These are phyloP conservation scores for Xylariomycetidae sp. DNA, from an alignment of 2,329 filamentous ascomycete genomes.

Conservation along the genomic window DNA sequence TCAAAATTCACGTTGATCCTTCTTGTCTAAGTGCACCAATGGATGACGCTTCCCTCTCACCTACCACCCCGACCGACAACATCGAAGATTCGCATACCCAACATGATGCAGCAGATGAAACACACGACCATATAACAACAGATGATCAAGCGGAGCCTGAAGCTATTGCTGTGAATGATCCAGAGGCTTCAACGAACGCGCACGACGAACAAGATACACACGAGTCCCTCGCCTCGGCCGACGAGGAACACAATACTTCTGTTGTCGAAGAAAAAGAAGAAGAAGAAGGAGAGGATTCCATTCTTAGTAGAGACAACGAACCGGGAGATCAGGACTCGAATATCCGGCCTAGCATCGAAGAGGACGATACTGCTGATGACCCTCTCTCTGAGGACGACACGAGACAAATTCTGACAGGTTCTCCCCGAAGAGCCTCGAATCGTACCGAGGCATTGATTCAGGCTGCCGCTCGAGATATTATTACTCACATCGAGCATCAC, in stretches of 20 bases:
- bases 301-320: not conserved
- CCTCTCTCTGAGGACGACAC: slow-evolving; percentile 4
- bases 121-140: not conserved
- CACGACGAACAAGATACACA: slow-evolving; percentile 2
- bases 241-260: slow-evolving; percentile 1
- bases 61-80: slow-evolving; percentile 14
- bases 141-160: not conserved
- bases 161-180: too few relatives aligned
- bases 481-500: slow-evolving; percentile 41
- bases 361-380: slow-evolving; percentile 11
- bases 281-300: slow-evolving; percentile 1
- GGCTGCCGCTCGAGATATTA: slow-evolving; percentile 46
- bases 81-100: slow-evolving; percentile 10
- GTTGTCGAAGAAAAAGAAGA: slow-evolving; percentile 3
- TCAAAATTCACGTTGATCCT: slow-evolving; percentile 44
- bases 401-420: slow-evolving; percentile 9
- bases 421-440: slow-evolving; percentile 30
- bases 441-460: slow-evolving; percentile 50
- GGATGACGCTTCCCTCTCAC: slow-evolving; percentile 27
- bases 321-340: slow-evolving; percentile 3
- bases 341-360: slow-evolving; percentile 19
- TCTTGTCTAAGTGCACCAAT: slow-evolving; percentile 39
- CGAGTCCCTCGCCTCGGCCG: not conserved
- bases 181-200: too few relatives aligned
- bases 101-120: not conserved